Base-by-base conservation (phyloP, 805 yeast genomes). In the Kodamaea leandrae region DNA sequence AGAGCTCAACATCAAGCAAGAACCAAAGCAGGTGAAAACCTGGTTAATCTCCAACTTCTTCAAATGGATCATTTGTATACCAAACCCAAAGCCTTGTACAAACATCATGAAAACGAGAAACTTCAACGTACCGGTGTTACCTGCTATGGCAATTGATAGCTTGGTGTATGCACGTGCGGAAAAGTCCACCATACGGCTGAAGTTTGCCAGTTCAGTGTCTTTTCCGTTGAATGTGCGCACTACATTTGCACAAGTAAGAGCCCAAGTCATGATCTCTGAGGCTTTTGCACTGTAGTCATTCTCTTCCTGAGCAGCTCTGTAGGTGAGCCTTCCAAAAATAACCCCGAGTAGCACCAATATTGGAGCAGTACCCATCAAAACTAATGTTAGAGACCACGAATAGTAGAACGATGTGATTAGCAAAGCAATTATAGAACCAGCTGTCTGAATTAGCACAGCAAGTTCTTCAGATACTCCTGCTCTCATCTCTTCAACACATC, bases 71-170 rank as follows among this genome's bases (percentile, higher is more conserved):
- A 86, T 73, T 33, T 70, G 71, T 20, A 83, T 76, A 1, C 98
- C 99, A 63, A 83, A 91, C 87, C 95, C 89, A 52, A 93, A 86
- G 0, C 91, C 95, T 60, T 87, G 96, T 2, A 90, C 85, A 66
- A 91, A 89, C 80, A 89, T 82, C 55, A 80, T 57, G 27, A 87
- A 65, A 0, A 83, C 72, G 3, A 90, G 49, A 17, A 76, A 62
- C 50, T 82, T 76, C 37, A 83, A 60, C 0, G 76, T 32, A 0
- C 85, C 82, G 16, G 74, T 58, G 54, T 87, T 89, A 0, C 75
- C 53, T 9, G 81, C 66, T 4, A 78, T 62, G 12, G 69, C 73
- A 18, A 77, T 53, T n/a, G 77, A 68, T 30, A 71, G 53, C 32
- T 66, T 66, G 30, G 68, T 62, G 48, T 69, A 79, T 1, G 63